Conservation (phyloP, 2,329 filamentous ascomycete species). For the Aspergillus ochraceoroseus region DNA sequence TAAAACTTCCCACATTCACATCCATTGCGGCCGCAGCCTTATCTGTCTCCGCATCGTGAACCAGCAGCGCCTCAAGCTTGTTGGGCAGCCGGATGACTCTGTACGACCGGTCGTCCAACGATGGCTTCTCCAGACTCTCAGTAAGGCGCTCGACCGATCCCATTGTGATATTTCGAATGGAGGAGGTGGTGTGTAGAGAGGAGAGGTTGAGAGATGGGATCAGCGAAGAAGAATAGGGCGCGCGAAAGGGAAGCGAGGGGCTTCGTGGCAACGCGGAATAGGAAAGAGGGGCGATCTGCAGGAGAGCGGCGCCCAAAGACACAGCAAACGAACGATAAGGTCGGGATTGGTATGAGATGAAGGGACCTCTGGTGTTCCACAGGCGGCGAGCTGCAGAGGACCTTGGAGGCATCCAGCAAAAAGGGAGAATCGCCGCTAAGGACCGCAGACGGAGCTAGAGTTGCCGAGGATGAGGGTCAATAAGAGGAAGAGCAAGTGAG, state of each 20-base stretch:
- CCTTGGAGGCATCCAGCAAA: constrained; percentile 36
- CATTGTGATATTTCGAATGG: constrained; percentile 25
- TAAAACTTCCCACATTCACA: constrained; percentile 94
- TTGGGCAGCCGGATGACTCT: constrained; percentile 81
- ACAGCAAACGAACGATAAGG: constrained; percentile 16
- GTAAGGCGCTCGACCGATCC: constrained; percentile 50
- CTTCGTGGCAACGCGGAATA: constrained; percentile 18
- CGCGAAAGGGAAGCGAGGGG: constrained; percentile 10
- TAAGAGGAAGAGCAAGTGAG: background rate
- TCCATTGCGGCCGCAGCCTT: constrained; percentile 95
- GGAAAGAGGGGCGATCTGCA: constrained; percentile 18
- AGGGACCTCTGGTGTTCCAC: constrained; percentile 20
- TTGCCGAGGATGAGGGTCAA: constrained; percentile 7
- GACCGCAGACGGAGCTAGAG: constrained; percentile 1
- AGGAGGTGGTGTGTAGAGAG: constrained; percentile 18
- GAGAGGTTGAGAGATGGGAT: constrained; percentile 19
- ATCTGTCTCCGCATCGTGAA: constrained; percentile 91
- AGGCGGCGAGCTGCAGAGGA: constrained; percentile 28
- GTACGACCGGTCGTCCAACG: constrained; percentile 80
- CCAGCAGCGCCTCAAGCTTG: constrained; percentile 81
- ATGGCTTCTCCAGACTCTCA: constrained; percentile 73
- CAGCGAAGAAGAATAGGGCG: constrained; percentile 9
- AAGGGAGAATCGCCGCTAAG: background rate
- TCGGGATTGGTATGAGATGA: constrained; percentile 10
- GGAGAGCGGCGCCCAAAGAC: constrained; percentile 11